Base-by-base conservation (phyloP, 257 asterid genomes). In the Ocimum tenuiflorum region DNA sequence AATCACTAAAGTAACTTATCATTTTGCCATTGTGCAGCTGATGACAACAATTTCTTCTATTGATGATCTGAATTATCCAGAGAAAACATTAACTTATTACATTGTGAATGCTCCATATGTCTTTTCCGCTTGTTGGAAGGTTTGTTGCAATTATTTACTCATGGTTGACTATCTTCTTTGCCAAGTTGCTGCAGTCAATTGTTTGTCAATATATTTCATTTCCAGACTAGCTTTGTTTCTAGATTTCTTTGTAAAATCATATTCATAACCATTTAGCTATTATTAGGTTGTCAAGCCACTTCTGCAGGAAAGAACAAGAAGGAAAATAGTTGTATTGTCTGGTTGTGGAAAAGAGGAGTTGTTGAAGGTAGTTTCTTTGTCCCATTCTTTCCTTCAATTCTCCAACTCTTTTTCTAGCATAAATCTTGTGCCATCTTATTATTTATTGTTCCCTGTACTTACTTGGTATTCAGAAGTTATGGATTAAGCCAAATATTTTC, bases 61-160 rank as follows among this genome's bases (percentile, higher is more conserved):
- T 55, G 95, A 87, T 69, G 91, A 85, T 76, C 83, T 85, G 67
- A 87, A 87, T 70, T 87, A 87, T 63, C 91, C 95, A 0, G 95
- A 87, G 84, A 85, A 83, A 70, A 80, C 91, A 38, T 68, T 67
- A 66, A 78, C 91, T 49, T 87, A 85, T 73, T 87, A 87, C 82
- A 81, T 87, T 51, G 95, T 87, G 70, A 87, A 87, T 45, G 85
- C 89, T 38, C 92, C 91, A 8, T 85, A 82, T 53, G 78, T 85
- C 56, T 87, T 85, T 67, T 81, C 91, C 3, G 88, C 89, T 54
- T 87, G 95, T 69, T 85, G 95, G 95, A 87, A 83, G 95, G 95
- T 87, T 67, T 3, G 82, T 75, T 60, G 63, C 63, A 42, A 47
- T 60, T 66, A 46, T 57, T 27, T n/a, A 6, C 49, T 41, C 8